Base-by-base conservation (phyloP, 495 filamentous ascomycete genomes). In the Aspergillus ellipticus region DNA sequence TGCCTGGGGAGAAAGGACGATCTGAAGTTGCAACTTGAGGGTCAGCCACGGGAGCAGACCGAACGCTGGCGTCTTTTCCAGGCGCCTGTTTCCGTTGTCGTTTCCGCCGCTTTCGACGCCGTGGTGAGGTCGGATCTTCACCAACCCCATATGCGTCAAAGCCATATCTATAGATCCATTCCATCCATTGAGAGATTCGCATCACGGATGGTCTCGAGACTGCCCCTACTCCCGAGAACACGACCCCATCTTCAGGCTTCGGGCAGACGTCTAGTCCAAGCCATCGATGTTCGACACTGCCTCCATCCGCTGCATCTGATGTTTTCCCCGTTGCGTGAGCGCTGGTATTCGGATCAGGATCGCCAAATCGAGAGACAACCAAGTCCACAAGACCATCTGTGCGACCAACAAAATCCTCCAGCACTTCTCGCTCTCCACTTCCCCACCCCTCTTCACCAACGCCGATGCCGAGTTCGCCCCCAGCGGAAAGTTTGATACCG, bases 381-480 rank as follows among this genome's bases (percentile, higher is more conserved):
- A 97, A 59, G 68, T 98, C 94, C 17, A 96, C 80, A 54, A 85
- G 83, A 26, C 79, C 94, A 69, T 72, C 89, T 58, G 67, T 82
- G 68, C 67, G 74, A 16, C 69, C 55, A 8, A 89, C 83, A 62
- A 96, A 85, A 16, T 89, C 90, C 67, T 96, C 94, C 1, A 99
- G 76, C 1, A 97, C 93, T 61, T 92, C 91, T 62, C 92, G 74
- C 73, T 96, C 92, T 13, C 90, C 90, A 60, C 90, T 96, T 2
- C 92, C 92, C 74, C 92, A 85, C 55, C 96, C 89, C 72, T 96
- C 92, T 65, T 96, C 92, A 28, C 92, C 94, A 11, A 97, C 92
- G 1, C 95, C 95, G 15, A 96, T 82, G 16, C 94, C 95, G 21
- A 96, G 83, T 71, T 96, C 91, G 6, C 93, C 94, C 35, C 90